phyloP scores from a whole-genome alignment of 2,329 filamentous ascomycete species.

The Sporothrix pallida region DNA sequence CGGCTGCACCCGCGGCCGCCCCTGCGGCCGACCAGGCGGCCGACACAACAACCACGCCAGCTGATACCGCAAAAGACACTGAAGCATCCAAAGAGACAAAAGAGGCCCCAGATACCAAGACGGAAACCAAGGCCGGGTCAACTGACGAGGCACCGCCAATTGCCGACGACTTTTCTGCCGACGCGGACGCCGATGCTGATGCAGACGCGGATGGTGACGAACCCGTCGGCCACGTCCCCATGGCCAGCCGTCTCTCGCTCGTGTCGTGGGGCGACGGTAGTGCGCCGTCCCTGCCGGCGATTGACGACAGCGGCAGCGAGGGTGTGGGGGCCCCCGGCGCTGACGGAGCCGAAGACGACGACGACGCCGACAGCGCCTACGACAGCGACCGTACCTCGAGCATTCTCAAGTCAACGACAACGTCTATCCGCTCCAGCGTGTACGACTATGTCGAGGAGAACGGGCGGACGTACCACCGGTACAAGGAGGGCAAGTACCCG shows the following conservation, averaged over 20 bases:
- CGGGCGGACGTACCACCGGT: conserved; percentile 38
- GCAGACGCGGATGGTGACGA: neutral
- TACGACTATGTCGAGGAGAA: conserved; percentile 38
- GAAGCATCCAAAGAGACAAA: neutral
- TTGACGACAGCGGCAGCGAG: conserved; percentile 31
- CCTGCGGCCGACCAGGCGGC: neutral
- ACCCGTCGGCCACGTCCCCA: conserved; percentile 30
- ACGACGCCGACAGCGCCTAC: conserved; percentile 5
- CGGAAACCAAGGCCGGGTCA: neutral
- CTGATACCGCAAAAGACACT: no score
- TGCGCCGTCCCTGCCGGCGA: conserved; percentile 27
- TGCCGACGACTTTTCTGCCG: neutral
- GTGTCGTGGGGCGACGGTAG: conserved; percentile 34
- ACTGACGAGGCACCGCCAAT: neutral
- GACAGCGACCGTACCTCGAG: conserved; percentile 1
- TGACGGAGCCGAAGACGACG: no score
- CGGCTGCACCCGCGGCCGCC: neutral
- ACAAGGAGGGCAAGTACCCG: conserved; percentile 38
- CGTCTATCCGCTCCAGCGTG: conserved; percentile 35
- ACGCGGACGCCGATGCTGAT: neutral
- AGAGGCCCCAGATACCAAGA: neutral
- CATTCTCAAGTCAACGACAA: conserved; percentile 16
- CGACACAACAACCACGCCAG: neutral
- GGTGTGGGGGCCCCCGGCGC: neutral
- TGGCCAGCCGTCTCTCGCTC: conserved; percentile 32